Evolutionary conservation across 2,329 filamentous ascomycete genomes (phyloP).

Genomic region (Fusarium marasasianum): DNA sequence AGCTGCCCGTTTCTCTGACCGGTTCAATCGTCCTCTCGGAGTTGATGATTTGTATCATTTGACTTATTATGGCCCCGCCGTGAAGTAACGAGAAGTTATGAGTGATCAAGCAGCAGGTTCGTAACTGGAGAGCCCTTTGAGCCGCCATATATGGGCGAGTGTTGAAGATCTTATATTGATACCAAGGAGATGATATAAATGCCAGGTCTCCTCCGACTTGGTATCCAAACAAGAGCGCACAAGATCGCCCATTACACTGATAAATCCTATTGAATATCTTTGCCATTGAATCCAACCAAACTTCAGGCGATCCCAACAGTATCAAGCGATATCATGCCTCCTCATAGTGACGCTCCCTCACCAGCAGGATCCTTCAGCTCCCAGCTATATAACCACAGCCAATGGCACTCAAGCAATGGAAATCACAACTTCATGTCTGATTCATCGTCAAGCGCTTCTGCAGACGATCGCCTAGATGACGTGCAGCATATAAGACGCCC

Average conservation of each 20-base stretch:
- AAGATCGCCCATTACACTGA: not conserved
- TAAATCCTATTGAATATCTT: not conserved
- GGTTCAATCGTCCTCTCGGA: constrained; percentile 19
- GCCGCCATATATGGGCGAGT: not conserved
- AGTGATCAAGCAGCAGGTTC: not conserved
- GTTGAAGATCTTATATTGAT: not conserved
- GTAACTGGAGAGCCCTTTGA: not conserved
- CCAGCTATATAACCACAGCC: constrained; percentile 43
- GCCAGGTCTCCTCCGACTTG: not conserved
- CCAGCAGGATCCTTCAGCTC: constrained; percentile 25
- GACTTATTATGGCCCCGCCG: constrained; percentile 18
- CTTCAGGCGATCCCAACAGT: not conserved
- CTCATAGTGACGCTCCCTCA: constrained; percentile 38
- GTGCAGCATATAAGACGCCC: constrained; percentile 47
- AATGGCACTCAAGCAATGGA: constrained; percentile 40
- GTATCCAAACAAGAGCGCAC: not conserved
- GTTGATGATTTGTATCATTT: constrained; percentile 22
- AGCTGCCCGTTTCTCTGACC: constrained; percentile 22
- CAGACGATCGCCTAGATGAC: constrained; percentile 51
- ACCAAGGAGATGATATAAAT: constrained; percentile 1
- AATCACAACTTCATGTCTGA: constrained; percentile 43
- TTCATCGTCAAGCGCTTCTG: constrained; percentile 51
- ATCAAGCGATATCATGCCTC: constrained; percentile 26
- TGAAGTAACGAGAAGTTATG: constrained; percentile 1
- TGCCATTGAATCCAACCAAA: not conserved